Base-by-base conservation (phyloP, 106 monocot species). In the Dendrobium chrysotoxum region DNA sequence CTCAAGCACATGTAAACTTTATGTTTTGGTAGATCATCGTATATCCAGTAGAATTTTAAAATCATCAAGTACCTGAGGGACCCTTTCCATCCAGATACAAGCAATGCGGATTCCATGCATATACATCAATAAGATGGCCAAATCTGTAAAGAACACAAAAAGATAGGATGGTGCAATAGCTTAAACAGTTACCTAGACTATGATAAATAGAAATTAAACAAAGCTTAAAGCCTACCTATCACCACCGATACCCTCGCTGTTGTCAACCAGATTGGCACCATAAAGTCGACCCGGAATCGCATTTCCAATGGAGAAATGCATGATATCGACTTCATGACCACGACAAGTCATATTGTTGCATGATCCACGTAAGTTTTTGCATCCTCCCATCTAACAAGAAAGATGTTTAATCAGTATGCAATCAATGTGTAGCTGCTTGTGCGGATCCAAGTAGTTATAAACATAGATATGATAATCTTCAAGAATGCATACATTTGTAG, bases 221-320 rank as follows among this genome's bases (percentile, higher is more conserved):
- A 18, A 10, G 57, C 79, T 2, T 61, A 46, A 26, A 3, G 25
- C 20, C 7, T 85, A 93, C 99, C 99, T 95, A 75, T 99, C 95
- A 85, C 74, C 86, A 45, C 95, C 98, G 83, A 65, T 89, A 75
- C 89, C 89, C 70, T 81, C 84, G 25, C 77, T 41, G 50, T 91
- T 95, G 77, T 99, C 95, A 30, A 91, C 41, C 23, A 83, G 80
- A 84, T 99, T 99, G 42, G 87, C 86, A 80, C 99, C 99, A 88
- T 99, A 99, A 73, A 99, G 77, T 41, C 95, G 82, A 67, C 99
- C 95, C 9, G 99, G 95, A 88, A 99, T 91, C 46, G 99, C 99
- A 95, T 76, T 99, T 81, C 99, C 99, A 91, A 99, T 80, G 53
- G 99, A 99, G 77, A 99, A 99, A 77, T 99, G 99, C 93, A 99